Base-by-base conservation (phyloP, 2,329 filamentous ascomycete species). In the Sarocladium brachiariae region DNA sequence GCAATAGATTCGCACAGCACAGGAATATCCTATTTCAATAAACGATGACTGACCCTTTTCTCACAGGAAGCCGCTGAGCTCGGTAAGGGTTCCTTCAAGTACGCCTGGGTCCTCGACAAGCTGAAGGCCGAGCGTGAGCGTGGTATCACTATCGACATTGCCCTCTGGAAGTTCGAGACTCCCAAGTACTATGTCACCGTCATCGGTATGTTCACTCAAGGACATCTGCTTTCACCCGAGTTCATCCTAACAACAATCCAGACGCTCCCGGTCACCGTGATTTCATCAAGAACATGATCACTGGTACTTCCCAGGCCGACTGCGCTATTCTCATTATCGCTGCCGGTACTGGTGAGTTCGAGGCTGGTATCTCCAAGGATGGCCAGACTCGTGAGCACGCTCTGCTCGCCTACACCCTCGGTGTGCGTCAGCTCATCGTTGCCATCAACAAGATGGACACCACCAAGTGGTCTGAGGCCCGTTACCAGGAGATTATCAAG, bases 241-340 rank as follows among this genome's bases (percentile, higher is more conserved):
- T 19, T 24, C 25, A 19, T 23, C 31, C 54, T 61, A 48, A 57
- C 56, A n/a, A n/a, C 5, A 0, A 1, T 14, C 9, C 62, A 87
- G 89, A 99, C 71, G 93, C 93, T 75, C 93, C 93, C 70, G 93
- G 93, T 79, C 93, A 99, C 80, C 92, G 93, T 93, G 93, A 99
- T 74, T 99, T 97, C 85, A 97, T 99, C 89, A 99, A 99, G 92
- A 99, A 97, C 91, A 99, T 99, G 93, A 99, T 99, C 77, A 97
- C 93, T 87, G 93, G 93, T 91, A 97, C 93, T 72, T 99, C 93
- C 76, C 93, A 97, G 87, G 93, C 93, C 68, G 93, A 99, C 73
- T 97, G 93, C 80, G 93, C 93, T 71, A 89, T 99, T 76, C 91
- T 99, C 83, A 97, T 99, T 81, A 99, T 99, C 78, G 93, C 92